phyloP scores from a whole-genome alignment of 352 stramenopile species.

The Globisporangium solare region DNA sequence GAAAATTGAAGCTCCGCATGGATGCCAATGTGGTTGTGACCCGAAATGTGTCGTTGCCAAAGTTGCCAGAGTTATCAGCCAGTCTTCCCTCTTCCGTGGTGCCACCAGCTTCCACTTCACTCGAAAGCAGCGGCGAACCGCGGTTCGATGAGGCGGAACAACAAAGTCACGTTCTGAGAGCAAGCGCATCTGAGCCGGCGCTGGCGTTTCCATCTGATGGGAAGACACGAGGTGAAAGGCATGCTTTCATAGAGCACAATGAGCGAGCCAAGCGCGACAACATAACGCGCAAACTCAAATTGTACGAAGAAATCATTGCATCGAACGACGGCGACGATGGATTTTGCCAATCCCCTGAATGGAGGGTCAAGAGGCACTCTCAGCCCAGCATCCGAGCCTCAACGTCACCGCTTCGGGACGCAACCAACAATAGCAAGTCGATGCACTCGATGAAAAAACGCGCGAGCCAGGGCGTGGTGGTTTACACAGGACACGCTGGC shows the following conservation, averaged over 20 bases:
- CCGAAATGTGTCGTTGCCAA: slow-evolving; percentile 36
- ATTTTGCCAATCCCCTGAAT: too few relatives aligned
- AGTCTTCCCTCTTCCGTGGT: too few relatives aligned
- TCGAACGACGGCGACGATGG: not conserved
- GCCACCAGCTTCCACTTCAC: too few relatives aligned
- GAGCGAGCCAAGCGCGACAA: slow-evolving; percentile 27
- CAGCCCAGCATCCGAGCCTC: slow-evolving; percentile 7
- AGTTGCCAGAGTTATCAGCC: slow-evolving; percentile 13
- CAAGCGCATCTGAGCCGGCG: slow-evolving; percentile 20
- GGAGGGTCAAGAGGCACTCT: slow-evolving; percentile 2
- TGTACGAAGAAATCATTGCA: slow-evolving; percentile 40
- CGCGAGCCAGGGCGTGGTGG: not conserved
- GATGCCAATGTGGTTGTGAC: slow-evolving; percentile 30
- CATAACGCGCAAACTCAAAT: slow-evolving; percentile 53
- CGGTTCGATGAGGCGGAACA: not conserved
- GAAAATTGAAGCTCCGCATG: slow-evolving; percentile 20
- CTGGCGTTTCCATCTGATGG: not conserved
- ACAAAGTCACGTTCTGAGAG: slow-evolving; percentile 1
- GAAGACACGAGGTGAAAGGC: not conserved
- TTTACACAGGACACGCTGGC: not conserved
- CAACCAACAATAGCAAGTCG: too few relatives aligned
- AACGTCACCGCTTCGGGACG: not conserved
- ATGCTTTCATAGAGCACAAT: not conserved
- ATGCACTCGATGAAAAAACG: slow-evolving; percentile 1
- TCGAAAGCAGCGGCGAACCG: not conserved